These are phyloP conservation scores for Nitzschia palea DNA, from an alignment of 108 stramenopile genomes.

Conservation along the genomic window DNA sequence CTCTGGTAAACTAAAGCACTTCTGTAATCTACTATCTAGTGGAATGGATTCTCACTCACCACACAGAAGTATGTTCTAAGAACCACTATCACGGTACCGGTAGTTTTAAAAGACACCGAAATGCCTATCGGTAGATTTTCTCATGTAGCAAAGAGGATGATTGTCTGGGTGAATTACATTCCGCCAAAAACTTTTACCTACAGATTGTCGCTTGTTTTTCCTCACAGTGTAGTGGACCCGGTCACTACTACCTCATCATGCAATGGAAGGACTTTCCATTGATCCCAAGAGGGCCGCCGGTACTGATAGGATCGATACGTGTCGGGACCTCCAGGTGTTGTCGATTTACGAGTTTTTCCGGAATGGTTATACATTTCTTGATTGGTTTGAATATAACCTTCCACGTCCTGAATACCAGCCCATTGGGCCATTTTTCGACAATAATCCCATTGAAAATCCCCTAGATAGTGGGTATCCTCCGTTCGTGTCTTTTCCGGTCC, in stretches of 20 bases:
- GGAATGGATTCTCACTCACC: too few species aligned
- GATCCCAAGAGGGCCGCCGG: conserved; percentile 6
- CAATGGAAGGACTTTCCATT: conserved; percentile 4
- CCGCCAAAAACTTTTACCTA: too few species aligned
- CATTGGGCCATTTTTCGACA: conserved; percentile 64
- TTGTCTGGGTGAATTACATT: too few species aligned
- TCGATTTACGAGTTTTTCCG: conserved; percentile 30
- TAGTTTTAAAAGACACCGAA: too few species aligned
- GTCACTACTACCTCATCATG: not conserved
- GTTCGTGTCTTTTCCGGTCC: conserved; percentile 36
- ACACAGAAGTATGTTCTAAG: too few species aligned
- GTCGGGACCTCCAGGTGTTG: conserved; percentile 62
- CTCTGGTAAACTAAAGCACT: too few species aligned
- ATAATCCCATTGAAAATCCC: conserved; percentile 75
- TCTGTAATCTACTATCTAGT: too few species aligned
- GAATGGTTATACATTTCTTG: conserved; percentile 70
- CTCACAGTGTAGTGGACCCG: too few species aligned
- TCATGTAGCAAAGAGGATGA: too few species aligned
- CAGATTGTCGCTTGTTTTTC: too few species aligned
- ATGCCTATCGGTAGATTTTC: too few species aligned
- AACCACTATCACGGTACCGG: too few species aligned
- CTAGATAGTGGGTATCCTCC: conserved; percentile 83
- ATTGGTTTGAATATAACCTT: conserved; percentile 62
- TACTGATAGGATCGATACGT: conserved; percentile 37
- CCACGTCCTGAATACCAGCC: conserved; percentile 50